Conservation (phyloP, 2,329 filamentous ascomycete genomes). For the Fusarium pseudonygamai region DNA sequence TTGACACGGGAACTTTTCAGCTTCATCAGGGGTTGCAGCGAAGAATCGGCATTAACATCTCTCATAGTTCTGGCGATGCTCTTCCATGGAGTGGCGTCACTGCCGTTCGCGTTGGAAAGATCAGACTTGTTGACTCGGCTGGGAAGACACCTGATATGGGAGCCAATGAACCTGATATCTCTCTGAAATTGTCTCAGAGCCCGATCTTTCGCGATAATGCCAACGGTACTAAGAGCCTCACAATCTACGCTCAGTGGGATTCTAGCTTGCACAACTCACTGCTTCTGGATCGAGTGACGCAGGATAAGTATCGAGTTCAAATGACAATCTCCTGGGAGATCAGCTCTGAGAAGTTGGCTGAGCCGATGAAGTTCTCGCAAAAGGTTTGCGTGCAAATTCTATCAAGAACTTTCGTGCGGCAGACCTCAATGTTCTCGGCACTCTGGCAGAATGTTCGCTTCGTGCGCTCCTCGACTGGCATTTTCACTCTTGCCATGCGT, state of each 20-base stretch:
- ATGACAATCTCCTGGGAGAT: conserved; percentile 89
- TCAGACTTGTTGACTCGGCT: conserved; percentile 84
- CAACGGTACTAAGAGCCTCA: conserved; percentile 89
- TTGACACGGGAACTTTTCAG: conserved; percentile 92
- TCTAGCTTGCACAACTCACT: conserved; percentile 91
- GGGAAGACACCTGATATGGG: conserved; percentile 87
- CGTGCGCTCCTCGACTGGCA: conserved; percentile 84
- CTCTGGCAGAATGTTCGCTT: conserved; percentile 87
- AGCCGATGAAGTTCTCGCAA: conserved; percentile 86
- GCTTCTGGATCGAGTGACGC: conserved; percentile 91
- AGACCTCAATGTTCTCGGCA: conserved; percentile 85
- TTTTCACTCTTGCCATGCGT: conserved; percentile 87
- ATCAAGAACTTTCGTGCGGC: conserved; percentile 83
- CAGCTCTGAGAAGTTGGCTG: conserved; percentile 81
- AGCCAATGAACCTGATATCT: conserved; percentile 75
- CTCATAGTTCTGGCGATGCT: conserved; percentile 87
- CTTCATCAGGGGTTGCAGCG: conserved; percentile 94
- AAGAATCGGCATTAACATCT: conserved; percentile 86
- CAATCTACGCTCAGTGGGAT: conserved; percentile 93
- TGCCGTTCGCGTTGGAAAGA: conserved; percentile 78
- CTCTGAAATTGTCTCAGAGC: conserved; percentile 78
- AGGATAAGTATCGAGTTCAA: conserved; percentile 92
- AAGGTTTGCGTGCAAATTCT: conserved; percentile 85
- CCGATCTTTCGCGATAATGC: conserved; percentile 85
- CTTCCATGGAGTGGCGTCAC: conserved; percentile 89